Conservation (phyloP, 352 stramenopile species). For the Phytopythium kandeliae region DNA sequence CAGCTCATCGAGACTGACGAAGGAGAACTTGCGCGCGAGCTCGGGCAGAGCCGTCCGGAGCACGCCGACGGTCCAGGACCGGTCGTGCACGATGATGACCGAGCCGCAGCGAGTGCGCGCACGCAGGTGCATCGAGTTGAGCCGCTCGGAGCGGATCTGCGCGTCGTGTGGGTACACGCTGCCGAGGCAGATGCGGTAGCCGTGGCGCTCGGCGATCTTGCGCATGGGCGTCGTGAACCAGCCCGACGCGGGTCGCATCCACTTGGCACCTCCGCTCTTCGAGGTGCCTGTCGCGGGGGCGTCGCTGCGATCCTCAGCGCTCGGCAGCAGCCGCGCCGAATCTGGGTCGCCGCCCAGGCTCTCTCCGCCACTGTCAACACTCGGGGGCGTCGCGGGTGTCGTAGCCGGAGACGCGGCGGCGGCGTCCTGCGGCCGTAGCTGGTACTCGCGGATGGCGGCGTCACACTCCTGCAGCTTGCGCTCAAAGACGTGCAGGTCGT, state of each 20-base stretch:
- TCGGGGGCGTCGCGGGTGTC: constrained; percentile 2
- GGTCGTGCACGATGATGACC: constrained; percentile 83
- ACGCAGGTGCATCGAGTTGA: constrained; percentile 64
- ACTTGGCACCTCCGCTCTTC: constrained; percentile 32
- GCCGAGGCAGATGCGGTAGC: constrained; percentile 82
- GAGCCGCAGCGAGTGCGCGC: constrained; percentile 54
- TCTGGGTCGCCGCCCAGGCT: neutral
- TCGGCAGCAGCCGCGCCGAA: constrained; percentile 15
- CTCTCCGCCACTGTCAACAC: constrained; percentile 10
- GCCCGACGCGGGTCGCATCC: constrained; percentile 74
- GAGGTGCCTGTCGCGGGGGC: neutral
- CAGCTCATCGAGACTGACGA: constrained; percentile 70
- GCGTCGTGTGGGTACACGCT: constrained; percentile 86
- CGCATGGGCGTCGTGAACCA: constrained; percentile 84
- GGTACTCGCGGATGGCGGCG: constrained; percentile 44
- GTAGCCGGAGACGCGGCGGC: neutral
- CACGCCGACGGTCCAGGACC: constrained; percentile 73
- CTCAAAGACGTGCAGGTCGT: constrained; percentile 79
- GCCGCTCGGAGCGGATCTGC: constrained; percentile 61
- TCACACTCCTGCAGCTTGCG: constrained; percentile 79
- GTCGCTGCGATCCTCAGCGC: neutral
- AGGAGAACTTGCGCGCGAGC: constrained; percentile 45
- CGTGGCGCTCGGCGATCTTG: constrained; percentile 57
- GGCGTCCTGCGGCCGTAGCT: constrained; percentile 10
- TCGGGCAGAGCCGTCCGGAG: constrained; percentile 47